Evolutionary conservation across 2,329 filamentous ascomycete species (phyloP), one percentile per base, ranked within the genome.

Genomic region (Fusarium nisikadoi): DNA sequence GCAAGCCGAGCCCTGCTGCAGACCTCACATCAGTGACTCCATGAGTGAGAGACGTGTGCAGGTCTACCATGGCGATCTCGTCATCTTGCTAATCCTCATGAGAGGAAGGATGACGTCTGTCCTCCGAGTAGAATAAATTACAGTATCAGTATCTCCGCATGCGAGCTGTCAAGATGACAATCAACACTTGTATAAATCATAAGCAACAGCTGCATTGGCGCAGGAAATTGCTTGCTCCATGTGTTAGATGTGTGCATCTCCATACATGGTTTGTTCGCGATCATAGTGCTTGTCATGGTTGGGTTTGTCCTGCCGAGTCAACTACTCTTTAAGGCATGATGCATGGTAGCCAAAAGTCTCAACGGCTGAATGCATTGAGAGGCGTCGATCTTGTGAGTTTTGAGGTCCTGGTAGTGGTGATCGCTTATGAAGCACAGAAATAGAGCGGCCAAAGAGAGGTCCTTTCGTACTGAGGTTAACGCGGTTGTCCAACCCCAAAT

Each of bases 1-100:
- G 76, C 76, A 77, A 77, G 76, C 74, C 76, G 74, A 77, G 76
- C 76, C 76, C 76, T 77, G 74, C 63, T 70, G 71, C 74, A 72
- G 74, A 67, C 59, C 64, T 73, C 61, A 66, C 66, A 49, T 58
- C 63, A 62, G 68, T 72, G 65, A 61, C 57, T 54, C 43, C 49
- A 66, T 55, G 62, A 64, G 67, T 69, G 73, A 76, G 66, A 72
- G 68, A 61, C 67, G 72, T 65, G 62, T 58, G 70, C 66, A 69
- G 76, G 76, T 77, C 73, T 76, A 75, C 74, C 58, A 73, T 74
- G 75, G 75, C 70, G 68, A 75, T 69, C 59, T 71, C 61, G 73
- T 71, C 73, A 66, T 75, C 73, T 75, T 72, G 73, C 64, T 52
- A 68, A 70, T 72, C 74, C 71, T 75, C 71, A 49, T 50, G 13